These are phyloP conservation scores for Avena insularis DNA, from an alignment of 176 grass and related monocot genomes.

Conservation along the genomic window DNA sequence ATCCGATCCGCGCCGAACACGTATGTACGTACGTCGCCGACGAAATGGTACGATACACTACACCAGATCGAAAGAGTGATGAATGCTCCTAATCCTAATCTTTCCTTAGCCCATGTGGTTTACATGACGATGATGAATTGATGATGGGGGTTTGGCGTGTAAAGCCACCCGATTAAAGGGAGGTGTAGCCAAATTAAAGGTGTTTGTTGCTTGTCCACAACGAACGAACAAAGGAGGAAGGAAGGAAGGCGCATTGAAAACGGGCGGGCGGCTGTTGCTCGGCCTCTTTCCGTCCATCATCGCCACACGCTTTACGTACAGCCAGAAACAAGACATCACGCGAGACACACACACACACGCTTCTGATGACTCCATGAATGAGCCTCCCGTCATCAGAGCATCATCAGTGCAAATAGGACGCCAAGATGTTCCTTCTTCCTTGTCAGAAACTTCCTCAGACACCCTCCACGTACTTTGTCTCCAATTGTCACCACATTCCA, in stretches of 20 bases:
- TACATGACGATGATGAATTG: neutral
- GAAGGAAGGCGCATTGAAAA: neutral
- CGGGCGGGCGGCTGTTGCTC: neutral
- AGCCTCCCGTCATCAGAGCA: slow-evolving; percentile 1
- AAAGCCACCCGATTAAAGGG: slow-evolving; percentile 33
- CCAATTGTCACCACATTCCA: no score
- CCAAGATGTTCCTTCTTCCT: no score
- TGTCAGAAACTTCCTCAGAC: no score
- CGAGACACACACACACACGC: neutral
- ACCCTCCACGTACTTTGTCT: no score
- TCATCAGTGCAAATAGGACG: neutral
- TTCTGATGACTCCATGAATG: neutral
- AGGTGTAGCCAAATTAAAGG: neutral
- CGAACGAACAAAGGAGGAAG: neutral
- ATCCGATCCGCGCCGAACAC: no score
- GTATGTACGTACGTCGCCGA: no score
- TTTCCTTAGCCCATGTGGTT: slow-evolving; percentile 10
- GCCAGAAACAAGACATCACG: neutral
- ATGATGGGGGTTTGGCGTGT: slow-evolving; percentile 34
- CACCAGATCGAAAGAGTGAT: neutral
- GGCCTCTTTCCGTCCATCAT: slow-evolving; percentile 10
- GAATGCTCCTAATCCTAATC: no score
- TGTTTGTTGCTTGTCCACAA: neutral
- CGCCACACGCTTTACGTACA: neutral
- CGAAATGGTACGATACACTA: no score